Conservation (phyloP, 768 basidiomycete genomes). For the Suillus cothurnatus region DNA sequence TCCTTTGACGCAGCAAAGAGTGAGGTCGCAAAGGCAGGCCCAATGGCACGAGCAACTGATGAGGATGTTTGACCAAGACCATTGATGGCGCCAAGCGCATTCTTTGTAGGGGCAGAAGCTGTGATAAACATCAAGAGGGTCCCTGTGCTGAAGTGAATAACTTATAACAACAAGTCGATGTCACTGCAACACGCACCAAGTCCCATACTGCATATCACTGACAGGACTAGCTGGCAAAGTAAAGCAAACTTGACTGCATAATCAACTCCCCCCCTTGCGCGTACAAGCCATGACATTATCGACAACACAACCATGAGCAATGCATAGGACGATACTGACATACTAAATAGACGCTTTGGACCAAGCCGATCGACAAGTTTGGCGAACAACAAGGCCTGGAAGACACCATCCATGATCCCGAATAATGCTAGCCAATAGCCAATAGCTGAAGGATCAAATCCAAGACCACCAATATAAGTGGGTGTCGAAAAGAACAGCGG, state of each 20-base stretch:
- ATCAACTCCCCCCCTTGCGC: slow-evolving; percentile 31
- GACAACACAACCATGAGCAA: slow-evolving; percentile 47
- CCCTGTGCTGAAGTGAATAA: slow-evolving; percentile 34
- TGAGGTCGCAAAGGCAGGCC: slow-evolving; percentile 50
- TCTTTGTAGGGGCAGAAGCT: slow-evolving; percentile 51
- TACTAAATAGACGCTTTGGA: slow-evolving; percentile 41
- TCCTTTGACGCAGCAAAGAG: slow-evolving; percentile 54
- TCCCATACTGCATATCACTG: slow-evolving; percentile 41
- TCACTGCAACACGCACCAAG: slow-evolving; percentile 36
- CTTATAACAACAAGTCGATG: background rate
- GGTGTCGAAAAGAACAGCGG: slow-evolving; percentile 52
- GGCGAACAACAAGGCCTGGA: slow-evolving; percentile 44
- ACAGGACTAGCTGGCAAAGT: slow-evolving; percentile 24
- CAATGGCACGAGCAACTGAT: slow-evolving; percentile 49
- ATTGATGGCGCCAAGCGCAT: slow-evolving; percentile 58
- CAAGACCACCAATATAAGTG: slow-evolving; percentile 44
- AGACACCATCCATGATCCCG: slow-evolving; percentile 40
- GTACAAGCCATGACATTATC: slow-evolving; percentile 43
- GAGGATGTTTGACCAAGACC: slow-evolving; percentile 54
- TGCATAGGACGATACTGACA: slow-evolving; percentile 39
- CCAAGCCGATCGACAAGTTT: slow-evolving; percentile 44
- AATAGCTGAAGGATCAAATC: slow-evolving; percentile 42
- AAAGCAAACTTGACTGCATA: slow-evolving; percentile 41
- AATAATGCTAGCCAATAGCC: slow-evolving; percentile 39
- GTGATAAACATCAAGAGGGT: slow-evolving; percentile 59